A percentile compares a stretch with the other conserved stretches of the same genome.
Evolutionary conservation across 306 rosid genomes (phyloP).

Genomic region (Gastrolobium villosum): DNA sequence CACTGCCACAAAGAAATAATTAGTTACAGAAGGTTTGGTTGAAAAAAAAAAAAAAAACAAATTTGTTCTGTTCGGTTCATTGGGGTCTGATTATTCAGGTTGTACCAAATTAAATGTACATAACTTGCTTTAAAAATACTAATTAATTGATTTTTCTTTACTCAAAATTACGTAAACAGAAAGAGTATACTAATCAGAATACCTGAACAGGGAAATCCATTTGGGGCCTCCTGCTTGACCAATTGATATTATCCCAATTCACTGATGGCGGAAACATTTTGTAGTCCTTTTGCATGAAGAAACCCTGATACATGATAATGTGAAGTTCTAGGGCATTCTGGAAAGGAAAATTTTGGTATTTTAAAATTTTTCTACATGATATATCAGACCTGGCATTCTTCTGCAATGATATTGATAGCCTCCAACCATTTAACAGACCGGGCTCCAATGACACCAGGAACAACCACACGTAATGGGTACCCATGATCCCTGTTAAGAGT

Average conservation of each 20-base stretch:
- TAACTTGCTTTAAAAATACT: slow-evolving; percentile 19
- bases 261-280: slow-evolving; percentile 98
- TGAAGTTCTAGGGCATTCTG: slow-evolving; percentile 34
- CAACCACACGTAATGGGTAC: slow-evolving; percentile 87
- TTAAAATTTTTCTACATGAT: background rate
- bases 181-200: slow-evolving; percentile 29
- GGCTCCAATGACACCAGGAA: slow-evolving; percentile 98
- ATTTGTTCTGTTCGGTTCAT: background rate
- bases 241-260: slow-evolving; percentile 90
- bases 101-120: slow-evolving; percentile 26
- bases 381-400: slow-evolving; percentile 88
- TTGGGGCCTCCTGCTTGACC: slow-evolving; percentile 91
- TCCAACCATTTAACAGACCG: slow-evolving; percentile 99
- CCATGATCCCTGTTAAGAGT: slow-evolving; percentile 96
- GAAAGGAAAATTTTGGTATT: slow-evolving; percentile 23
- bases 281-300: slow-evolving; percentile 99
- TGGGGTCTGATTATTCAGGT: slow-evolving; percentile 11
- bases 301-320: slow-evolving; percentile 70
- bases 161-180: slow-evolving; percentile 1
- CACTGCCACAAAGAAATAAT: slow-evolving; percentile 69
- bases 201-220: slow-evolving; percentile 99
- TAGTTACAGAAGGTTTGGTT: slow-evolving; percentile 29
- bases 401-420: slow-evolving; percentile 69
- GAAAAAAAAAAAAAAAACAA: background rate
- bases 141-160: background rate